phyloP scores from a whole-genome alignment of 345 rosid genomes.

The Eutrema yunnanense region DNA sequence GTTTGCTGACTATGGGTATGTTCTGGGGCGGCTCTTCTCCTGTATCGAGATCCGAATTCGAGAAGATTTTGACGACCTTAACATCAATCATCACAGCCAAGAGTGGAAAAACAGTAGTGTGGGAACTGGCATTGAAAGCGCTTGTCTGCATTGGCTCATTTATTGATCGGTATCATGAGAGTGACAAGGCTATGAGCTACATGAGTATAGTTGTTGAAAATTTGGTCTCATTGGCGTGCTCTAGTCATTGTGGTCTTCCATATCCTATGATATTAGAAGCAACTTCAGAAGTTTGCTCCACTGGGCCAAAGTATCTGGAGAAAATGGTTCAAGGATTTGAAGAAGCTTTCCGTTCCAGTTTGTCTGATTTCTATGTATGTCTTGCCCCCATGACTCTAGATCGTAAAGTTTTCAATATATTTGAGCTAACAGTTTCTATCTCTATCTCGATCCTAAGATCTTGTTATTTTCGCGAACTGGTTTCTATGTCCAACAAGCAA shows the following conservation, averaged over 20 bases:
- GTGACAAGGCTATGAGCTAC: slow-evolving; percentile 53
- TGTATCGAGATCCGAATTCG: slow-evolving; percentile 50
- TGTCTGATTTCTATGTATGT: slow-evolving; percentile 65
- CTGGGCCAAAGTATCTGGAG: slow-evolving; percentile 49
- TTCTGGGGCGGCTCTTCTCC: slow-evolving; percentile 46
- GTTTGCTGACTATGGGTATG: slow-evolving; percentile 67
- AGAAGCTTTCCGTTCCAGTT: slow-evolving; percentile 49
- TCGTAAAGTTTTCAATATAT: neutral
- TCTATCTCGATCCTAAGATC: neutral
- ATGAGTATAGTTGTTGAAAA: slow-evolving; percentile 52
- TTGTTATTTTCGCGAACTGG: neutral
- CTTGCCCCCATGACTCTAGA: slow-evolving; percentile 7
- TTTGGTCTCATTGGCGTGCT: slow-evolving; percentile 42
- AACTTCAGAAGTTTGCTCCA: slow-evolving; percentile 51
- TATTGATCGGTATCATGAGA: slow-evolving; percentile 43
- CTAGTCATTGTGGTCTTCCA: slow-evolving; percentile 45
- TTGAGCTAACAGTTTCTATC: neutral
- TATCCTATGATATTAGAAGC: slow-evolving; percentile 55
- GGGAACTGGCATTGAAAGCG: slow-evolving; percentile 73
- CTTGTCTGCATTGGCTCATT: slow-evolving; percentile 63
- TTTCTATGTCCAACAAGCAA: slow-evolving; percentile 4
- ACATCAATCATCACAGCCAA: slow-evolving; percentile 45
- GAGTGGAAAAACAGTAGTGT: slow-evolving; percentile 36
- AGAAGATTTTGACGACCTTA: slow-evolving; percentile 51
- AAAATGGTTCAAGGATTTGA: slow-evolving; percentile 56